Conservation (phyloP, 1,284 basidiomycete species). For the Rhodotorula sp. region DNA sequence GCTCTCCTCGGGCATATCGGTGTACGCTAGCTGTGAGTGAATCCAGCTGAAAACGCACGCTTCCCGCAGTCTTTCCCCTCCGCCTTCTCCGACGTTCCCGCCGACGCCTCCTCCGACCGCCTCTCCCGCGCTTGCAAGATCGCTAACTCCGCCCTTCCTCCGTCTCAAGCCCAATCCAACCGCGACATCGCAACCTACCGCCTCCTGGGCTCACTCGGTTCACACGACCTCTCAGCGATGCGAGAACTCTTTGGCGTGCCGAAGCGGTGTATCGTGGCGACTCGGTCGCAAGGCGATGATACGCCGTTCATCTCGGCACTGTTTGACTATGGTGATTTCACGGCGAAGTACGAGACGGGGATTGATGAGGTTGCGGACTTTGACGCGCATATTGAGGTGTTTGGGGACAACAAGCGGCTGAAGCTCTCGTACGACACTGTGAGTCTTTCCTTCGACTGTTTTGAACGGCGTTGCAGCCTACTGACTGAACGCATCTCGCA, state of each 20-base stretch:
- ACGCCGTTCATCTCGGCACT: conserved; percentile 27
- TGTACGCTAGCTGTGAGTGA: too few species aligned
- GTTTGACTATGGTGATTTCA: conserved; percentile 34
- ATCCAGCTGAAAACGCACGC: too few species aligned
- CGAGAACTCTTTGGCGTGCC: conserved; percentile 51
- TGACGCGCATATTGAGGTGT: conserved; percentile 53
- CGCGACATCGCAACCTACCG: conserved; percentile 45
- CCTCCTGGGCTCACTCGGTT: conserved; percentile 48
- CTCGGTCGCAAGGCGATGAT: conserved; percentile 26
- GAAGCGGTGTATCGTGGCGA: conserved; percentile 44
- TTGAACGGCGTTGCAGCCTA: too few species aligned
- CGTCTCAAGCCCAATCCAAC: conserved; percentile 32
- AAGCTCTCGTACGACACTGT: conserved; percentile 51
- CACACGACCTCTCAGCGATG: conserved; percentile 52
- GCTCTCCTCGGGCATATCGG: too few species aligned
- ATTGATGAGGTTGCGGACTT: conserved; percentile 51
- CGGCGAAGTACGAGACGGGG: conserved; percentile 45
- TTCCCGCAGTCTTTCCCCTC: conserved; percentile 43
- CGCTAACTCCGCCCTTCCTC: conserved; percentile 28
- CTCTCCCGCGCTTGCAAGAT: conserved; percentile 12
- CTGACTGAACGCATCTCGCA: too few species aligned
- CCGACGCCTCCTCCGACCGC: conserved; percentile 36
- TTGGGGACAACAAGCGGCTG: conserved; percentile 49
- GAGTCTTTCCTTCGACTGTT: too few species aligned
- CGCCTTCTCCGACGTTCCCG: conserved; percentile 46